These are phyloP conservation scores for Ogataea degrootiae DNA, from an alignment of 805 yeast genomes.

Conservation along the genomic window DNA sequence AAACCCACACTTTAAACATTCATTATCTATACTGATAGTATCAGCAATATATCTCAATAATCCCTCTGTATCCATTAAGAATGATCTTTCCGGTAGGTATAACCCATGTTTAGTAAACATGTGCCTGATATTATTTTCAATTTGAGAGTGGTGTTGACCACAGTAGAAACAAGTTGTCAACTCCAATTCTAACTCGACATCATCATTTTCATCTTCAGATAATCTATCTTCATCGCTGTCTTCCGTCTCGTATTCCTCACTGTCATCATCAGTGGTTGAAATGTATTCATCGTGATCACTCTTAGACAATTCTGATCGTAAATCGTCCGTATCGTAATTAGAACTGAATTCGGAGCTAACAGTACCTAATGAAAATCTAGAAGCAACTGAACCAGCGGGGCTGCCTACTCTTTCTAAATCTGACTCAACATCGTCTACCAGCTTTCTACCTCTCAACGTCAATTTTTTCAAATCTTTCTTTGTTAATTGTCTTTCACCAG, in stretches of 20 bases:
- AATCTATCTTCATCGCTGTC: conserved; percentile 6
- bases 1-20: conserved; percentile 77
- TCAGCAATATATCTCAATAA: conserved; percentile 69
- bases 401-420: conserved; percentile 35
- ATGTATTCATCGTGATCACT: conserved; percentile 10
- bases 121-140: conserved; percentile 54
- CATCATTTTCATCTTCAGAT: conserved; percentile 15
- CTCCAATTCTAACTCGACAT: conserved; percentile 29
- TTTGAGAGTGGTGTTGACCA: conserved; percentile 33
- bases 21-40: conserved; percentile 69
- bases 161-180: conserved; percentile 47
- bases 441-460: conserved; percentile 27
- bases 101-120: conserved; percentile 80
- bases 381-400: conserved; percentile 50
- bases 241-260: conserved; percentile 15
- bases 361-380: conserved; percentile 50
- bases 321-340: conserved; percentile 19
- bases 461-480: conserved; percentile 35
- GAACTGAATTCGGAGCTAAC: conserved; percentile 17
- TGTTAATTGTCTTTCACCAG: conserved; percentile 31
- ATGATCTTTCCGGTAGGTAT: conserved; percentile 78
- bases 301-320: conserved; percentile 14
- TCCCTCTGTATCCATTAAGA: conserved; percentile 63
- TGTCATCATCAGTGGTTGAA: conserved; percentile 12
- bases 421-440: conserved; percentile 2